Percentiles rank a stretch among this genome's conserved stretches.
Conservation (phyloP, 2,329 filamentous ascomycete genomes). For the Colletotrichum echinochloae region DNA sequence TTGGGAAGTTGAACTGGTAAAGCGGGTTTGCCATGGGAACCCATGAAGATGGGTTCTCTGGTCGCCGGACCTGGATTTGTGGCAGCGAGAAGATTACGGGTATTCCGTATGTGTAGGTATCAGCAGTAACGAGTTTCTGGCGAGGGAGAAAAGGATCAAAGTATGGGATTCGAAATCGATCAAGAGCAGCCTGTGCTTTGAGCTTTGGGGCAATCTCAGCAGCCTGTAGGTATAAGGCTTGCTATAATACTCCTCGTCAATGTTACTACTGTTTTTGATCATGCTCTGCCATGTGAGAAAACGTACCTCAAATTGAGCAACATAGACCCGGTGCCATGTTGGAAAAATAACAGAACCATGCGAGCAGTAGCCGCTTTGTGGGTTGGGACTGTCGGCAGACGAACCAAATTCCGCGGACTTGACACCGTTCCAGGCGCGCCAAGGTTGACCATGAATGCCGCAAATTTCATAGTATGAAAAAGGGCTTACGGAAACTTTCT, state of each 20-base stretch:
- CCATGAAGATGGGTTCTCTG: neutral
- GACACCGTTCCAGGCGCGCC: neutral
- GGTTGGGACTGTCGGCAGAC: neutral
- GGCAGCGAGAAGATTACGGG: neutral
- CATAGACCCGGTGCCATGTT: slow-evolving; percentile 27
- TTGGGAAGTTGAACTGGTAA: slow-evolving; percentile 18
- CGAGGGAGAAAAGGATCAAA: neutral
- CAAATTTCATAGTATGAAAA: neutral
- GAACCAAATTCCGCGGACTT: neutral
- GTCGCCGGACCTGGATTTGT: neutral
- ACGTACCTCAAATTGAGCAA: slow-evolving; percentile 23
- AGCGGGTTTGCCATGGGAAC: slow-evolving; percentile 1
- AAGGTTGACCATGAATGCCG: neutral
- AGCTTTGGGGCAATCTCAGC: neutral
- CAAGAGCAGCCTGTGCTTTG: neutral
- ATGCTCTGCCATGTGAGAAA: too few relatives aligned
- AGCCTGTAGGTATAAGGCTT: neutral
- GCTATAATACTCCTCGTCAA: neutral
- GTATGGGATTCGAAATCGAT: neutral
- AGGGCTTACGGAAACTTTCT: neutral
- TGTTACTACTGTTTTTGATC: neutral
- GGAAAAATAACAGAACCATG: slow-evolving; percentile 22
- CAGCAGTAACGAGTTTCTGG: neutral
- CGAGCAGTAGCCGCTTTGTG: slow-evolving; percentile 12
- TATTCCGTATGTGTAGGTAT: neutral